Percentiles rank a stretch among this genome's conserved stretches.
These are phyloP conservation scores for Stephania cephalantha DNA, from an alignment of 164 flowering plant species.

Conservation along the genomic window DNA sequence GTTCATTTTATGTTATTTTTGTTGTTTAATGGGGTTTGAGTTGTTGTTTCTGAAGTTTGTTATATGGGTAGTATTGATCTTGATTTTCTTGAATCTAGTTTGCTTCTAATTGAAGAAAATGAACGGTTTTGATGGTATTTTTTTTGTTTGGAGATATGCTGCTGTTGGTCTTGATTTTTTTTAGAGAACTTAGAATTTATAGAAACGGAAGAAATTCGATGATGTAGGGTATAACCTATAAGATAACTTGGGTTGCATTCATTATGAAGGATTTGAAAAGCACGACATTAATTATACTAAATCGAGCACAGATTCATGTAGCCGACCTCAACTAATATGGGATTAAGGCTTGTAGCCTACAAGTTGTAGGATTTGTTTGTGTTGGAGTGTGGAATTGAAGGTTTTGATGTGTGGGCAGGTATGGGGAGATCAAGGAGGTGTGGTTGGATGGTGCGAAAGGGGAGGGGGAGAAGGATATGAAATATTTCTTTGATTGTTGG, in stretches of 20 bases:
- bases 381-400: background rate
- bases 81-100: background rate
- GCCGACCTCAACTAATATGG: no score
- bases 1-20: background rate
- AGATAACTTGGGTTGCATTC: no score
- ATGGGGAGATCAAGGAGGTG: constrained; percentile 77
- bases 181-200: background rate
- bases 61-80: background rate
- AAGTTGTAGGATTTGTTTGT: background rate
- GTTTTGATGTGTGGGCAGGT: constrained; percentile 39
- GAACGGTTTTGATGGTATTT: no score
- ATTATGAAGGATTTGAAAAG: no score
- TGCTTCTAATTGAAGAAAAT: background rate
- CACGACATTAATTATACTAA: no score
- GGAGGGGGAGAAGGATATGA: constrained; percentile 83
- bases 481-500: constrained; percentile 81
- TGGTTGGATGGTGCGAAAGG: constrained; percentile 96
- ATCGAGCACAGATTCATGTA: no score
- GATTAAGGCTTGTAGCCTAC: no score
- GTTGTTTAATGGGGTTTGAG: no score
- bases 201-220: no score
- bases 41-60: no score
- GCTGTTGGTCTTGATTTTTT: background rate
- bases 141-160: background rate
- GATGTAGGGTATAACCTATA: no score